Conservation (phyloP, 2,329 filamentous ascomycete genomes). For the Botrytis tulipae region DNA sequence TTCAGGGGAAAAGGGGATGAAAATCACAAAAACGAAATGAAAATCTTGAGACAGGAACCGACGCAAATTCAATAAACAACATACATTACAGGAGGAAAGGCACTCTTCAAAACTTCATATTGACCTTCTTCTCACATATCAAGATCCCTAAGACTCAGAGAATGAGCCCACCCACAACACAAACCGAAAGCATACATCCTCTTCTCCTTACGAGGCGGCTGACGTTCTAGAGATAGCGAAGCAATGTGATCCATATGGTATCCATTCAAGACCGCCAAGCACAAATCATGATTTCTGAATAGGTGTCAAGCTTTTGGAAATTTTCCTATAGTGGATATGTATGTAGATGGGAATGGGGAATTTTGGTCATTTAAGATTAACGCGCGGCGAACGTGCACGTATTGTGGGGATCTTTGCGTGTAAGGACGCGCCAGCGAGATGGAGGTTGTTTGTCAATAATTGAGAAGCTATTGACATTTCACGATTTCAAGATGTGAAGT, state of each 20-base stretch:
- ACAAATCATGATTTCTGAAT: not conserved
- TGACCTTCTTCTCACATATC: not conserved
- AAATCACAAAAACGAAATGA: not conserved
- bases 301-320: slow-evolving; percentile 4
- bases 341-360: not conserved
- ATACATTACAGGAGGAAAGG: not conserved
- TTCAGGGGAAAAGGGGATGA: not conserved
- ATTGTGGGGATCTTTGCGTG: slow-evolving; percentile 8
- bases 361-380: not conserved
- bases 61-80: not conserved
- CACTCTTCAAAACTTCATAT: not conserved
- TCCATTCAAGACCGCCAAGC: not conserved
- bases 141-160: not conserved
- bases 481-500: not conserved
- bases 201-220: not conserved
- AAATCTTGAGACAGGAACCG: not conserved
- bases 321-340: not conserved
- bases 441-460: not conserved
- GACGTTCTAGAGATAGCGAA: not conserved
- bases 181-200: not conserved
- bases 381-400: slow-evolving; percentile 16
- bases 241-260: not conserved
- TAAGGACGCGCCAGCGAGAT: slow-evolving; percentile 14
- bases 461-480: not conserved
- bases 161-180: not conserved